A percentile compares a stretch with the other conserved stretches of the same genome.
Evolutionary conservation across 305 asterid species (phyloP).

Genomic region (Solanum hybrid): DNA sequence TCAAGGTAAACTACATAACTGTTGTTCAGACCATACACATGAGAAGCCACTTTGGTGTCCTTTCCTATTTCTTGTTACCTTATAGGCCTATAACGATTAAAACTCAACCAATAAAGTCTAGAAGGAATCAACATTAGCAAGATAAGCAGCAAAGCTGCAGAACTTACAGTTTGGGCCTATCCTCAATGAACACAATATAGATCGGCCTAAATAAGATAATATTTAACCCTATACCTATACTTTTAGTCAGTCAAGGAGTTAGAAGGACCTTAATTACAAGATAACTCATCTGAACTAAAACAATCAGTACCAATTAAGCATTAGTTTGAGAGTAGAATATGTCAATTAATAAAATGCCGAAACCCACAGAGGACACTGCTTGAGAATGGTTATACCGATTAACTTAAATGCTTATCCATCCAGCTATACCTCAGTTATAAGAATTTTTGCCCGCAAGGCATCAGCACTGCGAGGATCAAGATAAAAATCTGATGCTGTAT

Average conservation of each 20-base stretch:
- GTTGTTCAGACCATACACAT: not conserved
- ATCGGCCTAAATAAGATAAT: not conserved
- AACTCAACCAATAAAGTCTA: not conserved
- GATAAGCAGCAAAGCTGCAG: not conserved
- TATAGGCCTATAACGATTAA: not conserved
- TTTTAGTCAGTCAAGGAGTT: not conserved
- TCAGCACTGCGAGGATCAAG: conserved; percentile 84
- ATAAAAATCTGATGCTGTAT: conserved; percentile 72
- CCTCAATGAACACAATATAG: not conserved
- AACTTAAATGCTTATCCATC: not conserved
- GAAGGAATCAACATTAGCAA: not conserved
- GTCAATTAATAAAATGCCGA: not conserved
- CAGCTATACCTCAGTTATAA: conserved; percentile 75
- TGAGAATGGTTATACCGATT: not conserved
- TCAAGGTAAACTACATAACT: not conserved
- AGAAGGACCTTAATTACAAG: not conserved
- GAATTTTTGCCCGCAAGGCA: conserved; percentile 92
- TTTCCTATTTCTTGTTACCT: not conserved
- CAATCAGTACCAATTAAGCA: not conserved
- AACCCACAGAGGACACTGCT: not conserved
- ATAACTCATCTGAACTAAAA: not conserved
- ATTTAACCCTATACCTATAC: not conserved
- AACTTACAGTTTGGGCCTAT: not conserved
- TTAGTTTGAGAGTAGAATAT: not conserved
- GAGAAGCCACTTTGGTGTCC: not conserved